Conservation (phyloP, 2,329 filamentous ascomycete species). For the Penicillium sp. region DNA sequence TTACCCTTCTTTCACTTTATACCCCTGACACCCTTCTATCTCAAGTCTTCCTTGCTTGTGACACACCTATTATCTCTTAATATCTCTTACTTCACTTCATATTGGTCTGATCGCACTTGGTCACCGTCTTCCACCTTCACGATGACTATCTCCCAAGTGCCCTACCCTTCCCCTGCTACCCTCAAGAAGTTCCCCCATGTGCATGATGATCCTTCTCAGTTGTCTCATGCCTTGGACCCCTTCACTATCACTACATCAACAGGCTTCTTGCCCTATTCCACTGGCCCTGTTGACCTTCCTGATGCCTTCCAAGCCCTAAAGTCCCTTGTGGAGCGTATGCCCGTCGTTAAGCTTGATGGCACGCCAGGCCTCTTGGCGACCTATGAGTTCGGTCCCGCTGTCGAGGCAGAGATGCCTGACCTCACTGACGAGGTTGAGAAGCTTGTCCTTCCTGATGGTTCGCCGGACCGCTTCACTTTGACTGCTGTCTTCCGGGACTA, state of each 20-base stretch:
- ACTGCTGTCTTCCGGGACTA: conserved; percentile 91
- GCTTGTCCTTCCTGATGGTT: conserved; percentile 51
- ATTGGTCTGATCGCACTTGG: neutral
- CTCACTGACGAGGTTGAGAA: conserved; percentile 71
- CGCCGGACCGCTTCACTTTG: conserved; percentile 72
- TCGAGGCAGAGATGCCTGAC: conserved; percentile 73
- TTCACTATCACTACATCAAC: conserved; percentile 50
- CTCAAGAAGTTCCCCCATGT: conserved; percentile 46
- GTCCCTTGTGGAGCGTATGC: conserved; percentile 72
- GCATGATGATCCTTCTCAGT: conserved; percentile 42
- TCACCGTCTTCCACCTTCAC: conserved; percentile 12
- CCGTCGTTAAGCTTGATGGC: conserved; percentile 72
- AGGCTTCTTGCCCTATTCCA: conserved; percentile 46
- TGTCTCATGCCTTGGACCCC: conserved; percentile 45
- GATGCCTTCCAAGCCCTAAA: conserved; percentile 71
- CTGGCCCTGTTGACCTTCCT: conserved; percentile 58
- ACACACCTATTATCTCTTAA: neutral
- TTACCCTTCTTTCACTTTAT: neutral
- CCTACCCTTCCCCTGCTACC: conserved; percentile 34
- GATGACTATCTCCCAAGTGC: conserved; percentile 38
- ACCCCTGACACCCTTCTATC: conserved; percentile 3
- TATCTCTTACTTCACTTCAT: neutral
- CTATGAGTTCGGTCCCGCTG: conserved; percentile 71
- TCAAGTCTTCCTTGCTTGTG: neutral
- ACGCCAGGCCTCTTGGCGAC: conserved; percentile 73